Conservation (phyloP, 441 rosid genomes). For the Corymbia calophylla region DNA sequence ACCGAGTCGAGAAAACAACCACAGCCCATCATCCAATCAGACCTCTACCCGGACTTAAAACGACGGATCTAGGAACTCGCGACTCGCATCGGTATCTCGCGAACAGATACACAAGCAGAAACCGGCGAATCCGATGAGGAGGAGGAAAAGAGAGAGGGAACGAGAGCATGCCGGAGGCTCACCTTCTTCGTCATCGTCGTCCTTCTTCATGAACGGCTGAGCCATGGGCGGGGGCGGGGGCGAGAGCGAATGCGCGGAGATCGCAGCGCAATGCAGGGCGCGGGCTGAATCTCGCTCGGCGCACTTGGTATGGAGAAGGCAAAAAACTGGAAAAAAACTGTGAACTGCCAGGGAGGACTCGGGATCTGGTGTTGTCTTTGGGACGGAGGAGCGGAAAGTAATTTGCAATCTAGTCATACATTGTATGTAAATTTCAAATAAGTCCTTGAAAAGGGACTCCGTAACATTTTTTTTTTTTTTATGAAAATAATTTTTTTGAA, state of each 20-base stretch:
- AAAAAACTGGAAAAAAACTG: not conserved
- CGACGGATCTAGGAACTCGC: not conserved
- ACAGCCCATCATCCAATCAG: not conserved
- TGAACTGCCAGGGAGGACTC: not conserved
- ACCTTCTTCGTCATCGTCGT: slow-evolving; percentile 99
- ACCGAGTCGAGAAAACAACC: not conserved
- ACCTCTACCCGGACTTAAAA: not conserved
- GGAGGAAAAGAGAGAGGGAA: not conserved
- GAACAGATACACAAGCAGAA: not conserved
- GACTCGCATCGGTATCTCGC: not conserved
- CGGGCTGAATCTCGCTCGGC: not conserved
- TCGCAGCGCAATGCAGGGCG: not conserved
- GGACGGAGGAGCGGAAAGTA: not conserved
- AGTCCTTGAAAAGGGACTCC: not conserved
- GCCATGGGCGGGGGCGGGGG: slow-evolving; percentile 45
- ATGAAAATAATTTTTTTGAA: too few relatives aligned
- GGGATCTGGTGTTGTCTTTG: not conserved
- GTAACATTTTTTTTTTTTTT: too few relatives aligned
- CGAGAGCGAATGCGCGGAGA: not conserved
- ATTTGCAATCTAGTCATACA: not conserved
- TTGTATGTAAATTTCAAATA: not conserved
- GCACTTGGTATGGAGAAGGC: not conserved
- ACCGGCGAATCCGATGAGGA: not conserved
- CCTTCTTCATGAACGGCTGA: slow-evolving; percentile 91
- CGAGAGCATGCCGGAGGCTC: not conserved